phyloP scores from a whole-genome alignment of 2,329 filamentous ascomycete species.

The Aspergillus pseudoglaucus region DNA sequence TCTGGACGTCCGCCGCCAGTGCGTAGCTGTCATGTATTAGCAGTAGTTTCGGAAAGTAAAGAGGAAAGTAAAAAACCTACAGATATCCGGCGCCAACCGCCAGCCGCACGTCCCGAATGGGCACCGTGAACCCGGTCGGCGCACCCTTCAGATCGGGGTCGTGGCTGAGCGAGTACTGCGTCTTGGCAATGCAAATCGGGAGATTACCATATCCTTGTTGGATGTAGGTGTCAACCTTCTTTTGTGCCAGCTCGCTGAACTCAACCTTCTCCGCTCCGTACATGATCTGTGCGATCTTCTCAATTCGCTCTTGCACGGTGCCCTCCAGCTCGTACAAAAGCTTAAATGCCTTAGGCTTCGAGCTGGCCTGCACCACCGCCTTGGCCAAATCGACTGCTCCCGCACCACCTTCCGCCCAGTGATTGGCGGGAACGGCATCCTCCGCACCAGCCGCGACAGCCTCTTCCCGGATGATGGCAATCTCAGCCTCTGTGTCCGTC shows the following conservation, averaged over 20 bases:
- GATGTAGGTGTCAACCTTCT: slow-evolving; percentile 93
- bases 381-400: slow-evolving; percentile 85
- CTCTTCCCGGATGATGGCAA: slow-evolving; percentile 82
- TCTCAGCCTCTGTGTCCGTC: slow-evolving; percentile 88
- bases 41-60: slow-evolving; percentile 29
- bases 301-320: slow-evolving; percentile 79
- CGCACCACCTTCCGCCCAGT: slow-evolving; percentile 92
- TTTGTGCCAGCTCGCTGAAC: slow-evolving; percentile 88
- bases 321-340: slow-evolving; percentile 77
- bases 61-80: slow-evolving; percentile 44
- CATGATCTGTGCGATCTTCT: slow-evolving; percentile 84
- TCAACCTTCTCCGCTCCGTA: slow-evolving; percentile 86
- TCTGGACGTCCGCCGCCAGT: slow-evolving; percentile 94
- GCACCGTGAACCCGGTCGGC: slow-evolving; percentile 87
- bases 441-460: slow-evolving; percentile 86
- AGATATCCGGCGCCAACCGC: slow-evolving; percentile 91
- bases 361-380: slow-evolving; percentile 73
- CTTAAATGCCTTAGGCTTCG: slow-evolving; percentile 80
- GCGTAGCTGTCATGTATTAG: slow-evolving; percentile 58
- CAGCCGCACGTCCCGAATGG: slow-evolving; percentile 88
- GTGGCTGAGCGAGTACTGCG: slow-evolving; percentile 92
- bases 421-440: slow-evolving; percentile 87
- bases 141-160: slow-evolving; percentile 92
- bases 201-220: slow-evolving; percentile 86
- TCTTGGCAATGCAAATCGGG: slow-evolving; percentile 96